These are phyloP conservation scores for Apophysomyces trapeziformis DNA, from an alignment of 371 early-diverging fungal species.

Conservation along the genomic window DNA sequence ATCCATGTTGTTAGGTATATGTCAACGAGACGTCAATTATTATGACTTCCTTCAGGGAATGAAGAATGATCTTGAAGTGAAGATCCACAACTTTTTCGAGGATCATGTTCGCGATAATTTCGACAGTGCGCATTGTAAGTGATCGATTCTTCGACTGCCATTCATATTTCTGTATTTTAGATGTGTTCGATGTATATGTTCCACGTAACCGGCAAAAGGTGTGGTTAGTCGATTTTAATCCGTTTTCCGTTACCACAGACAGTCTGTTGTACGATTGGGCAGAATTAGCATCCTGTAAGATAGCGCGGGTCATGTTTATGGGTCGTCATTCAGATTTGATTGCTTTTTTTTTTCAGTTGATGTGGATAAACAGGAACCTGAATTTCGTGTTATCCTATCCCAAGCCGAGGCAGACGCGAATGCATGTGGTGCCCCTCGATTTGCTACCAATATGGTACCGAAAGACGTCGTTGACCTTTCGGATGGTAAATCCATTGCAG, in stretches of 20 bases:
- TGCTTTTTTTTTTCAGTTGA: constrained; percentile 18
- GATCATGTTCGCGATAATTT: constrained; percentile 64
- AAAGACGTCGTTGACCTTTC: constrained; percentile 81
- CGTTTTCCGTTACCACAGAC: constrained; percentile 79
- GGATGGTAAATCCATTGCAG: constrained; percentile 69
- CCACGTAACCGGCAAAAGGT: constrained; percentile 59
- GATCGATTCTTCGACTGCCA: not conserved
- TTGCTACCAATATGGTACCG: constrained; percentile 72
- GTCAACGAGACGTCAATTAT: constrained; percentile 75
- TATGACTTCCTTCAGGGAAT: constrained; percentile 75
- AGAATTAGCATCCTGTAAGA: constrained; percentile 66
- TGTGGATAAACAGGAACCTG: constrained; percentile 31
- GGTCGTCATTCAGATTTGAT: not conserved
- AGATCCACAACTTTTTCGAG: constrained; percentile 70
- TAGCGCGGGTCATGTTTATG: not conserved
- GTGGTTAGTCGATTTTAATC: constrained; percentile 89
- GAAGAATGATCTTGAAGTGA: constrained; percentile 57
- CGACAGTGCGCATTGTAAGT: constrained; percentile 51
- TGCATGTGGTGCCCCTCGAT: constrained; percentile 53
- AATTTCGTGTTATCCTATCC: constrained; percentile 54
- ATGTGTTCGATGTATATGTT: constrained; percentile 89
- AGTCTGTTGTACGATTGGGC: constrained; percentile 80
- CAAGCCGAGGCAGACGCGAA: constrained; percentile 53
- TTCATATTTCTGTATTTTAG: constrained; percentile 40
- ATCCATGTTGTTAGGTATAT: constrained; percentile 44